Evolutionary conservation across 805 yeast species (phyloP).

Genomic region (Suhomyces sp.): DNA sequence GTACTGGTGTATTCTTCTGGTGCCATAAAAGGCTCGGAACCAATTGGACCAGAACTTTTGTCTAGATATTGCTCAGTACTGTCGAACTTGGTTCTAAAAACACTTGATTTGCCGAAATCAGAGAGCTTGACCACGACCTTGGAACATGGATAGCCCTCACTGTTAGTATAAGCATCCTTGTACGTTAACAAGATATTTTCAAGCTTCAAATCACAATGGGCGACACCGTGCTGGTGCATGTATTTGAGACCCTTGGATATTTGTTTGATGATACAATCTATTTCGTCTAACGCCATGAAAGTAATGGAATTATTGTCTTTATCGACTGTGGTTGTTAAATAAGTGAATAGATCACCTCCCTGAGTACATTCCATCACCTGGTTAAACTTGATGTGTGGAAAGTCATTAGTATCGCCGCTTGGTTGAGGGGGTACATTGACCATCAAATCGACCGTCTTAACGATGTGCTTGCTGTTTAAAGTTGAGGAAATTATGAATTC

Average conservation of each 20-base stretch:
- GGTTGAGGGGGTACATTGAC: slow-evolving; percentile 20
- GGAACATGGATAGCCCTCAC: slow-evolving; percentile 1
- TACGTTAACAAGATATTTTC: slow-evolving; percentile 67
- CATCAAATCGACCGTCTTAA: slow-evolving; percentile 77
- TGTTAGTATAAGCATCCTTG: slow-evolving; percentile 32
- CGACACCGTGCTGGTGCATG: slow-evolving; percentile 89
- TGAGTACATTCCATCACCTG: slow-evolving; percentile 41
- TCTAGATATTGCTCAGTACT: slow-evolving; percentile 43
- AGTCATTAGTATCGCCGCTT: slow-evolving; percentile 2
- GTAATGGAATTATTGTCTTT: slow-evolving; percentile 10
- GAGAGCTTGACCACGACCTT: slow-evolving; percentile 34
- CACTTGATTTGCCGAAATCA: slow-evolving; percentile 91
- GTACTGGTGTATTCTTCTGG: slow-evolving; percentile 70
- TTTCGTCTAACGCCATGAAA: slow-evolving; percentile 48
- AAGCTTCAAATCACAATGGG: slow-evolving; percentile 90
- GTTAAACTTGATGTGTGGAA: slow-evolving; percentile 15
- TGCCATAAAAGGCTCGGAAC: slow-evolving; percentile 88
- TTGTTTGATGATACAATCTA: slow-evolving; percentile 90
- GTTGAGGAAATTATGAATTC: slow-evolving; percentile 88
- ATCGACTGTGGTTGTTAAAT: slow-evolving; percentile 17
- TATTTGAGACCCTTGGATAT: slow-evolving; percentile 76
- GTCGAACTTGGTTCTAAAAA: slow-evolving; percentile 90
- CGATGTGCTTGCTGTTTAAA: slow-evolving; percentile 72
- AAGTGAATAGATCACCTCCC: slow-evolving; percentile 38
- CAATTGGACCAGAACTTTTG: slow-evolving; percentile 68